Conservation (phyloP, 139 green algal genomes). For the Coccomyxa sp. region DNA sequence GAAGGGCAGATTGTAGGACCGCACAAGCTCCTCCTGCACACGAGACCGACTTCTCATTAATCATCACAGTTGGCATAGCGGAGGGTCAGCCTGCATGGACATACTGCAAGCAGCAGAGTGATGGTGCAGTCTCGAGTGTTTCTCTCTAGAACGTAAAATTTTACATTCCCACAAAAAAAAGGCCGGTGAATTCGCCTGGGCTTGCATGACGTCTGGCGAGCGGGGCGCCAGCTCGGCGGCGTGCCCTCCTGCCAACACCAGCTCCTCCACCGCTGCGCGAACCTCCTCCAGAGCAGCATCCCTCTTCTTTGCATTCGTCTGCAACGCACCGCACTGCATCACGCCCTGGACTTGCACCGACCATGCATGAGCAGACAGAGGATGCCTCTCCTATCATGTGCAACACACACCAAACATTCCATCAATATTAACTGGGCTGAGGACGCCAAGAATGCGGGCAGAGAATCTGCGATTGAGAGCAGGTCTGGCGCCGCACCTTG, state of each 20-base stretch:
- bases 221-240: slow-evolving; percentile 58
- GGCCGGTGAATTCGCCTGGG: slow-evolving; percentile 16
- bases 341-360: neutral
- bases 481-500: neutral
- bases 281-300: slow-evolving; percentile 58
- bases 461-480: neutral
- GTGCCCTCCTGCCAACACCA: slow-evolving; percentile 45
- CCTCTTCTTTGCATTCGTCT: slow-evolving; percentile 1
- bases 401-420: too few species aligned
- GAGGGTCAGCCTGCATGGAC: neutral
- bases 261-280: slow-evolving; percentile 43
- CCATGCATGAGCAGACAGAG: neutral
- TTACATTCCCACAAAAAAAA: neutral
- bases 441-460: neutral
- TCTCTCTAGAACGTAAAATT: too few species aligned
- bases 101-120: neutral
- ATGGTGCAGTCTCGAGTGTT: neutral
- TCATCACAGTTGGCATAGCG: neutral
- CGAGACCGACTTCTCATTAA: too few species aligned
- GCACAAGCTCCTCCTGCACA: slow-evolving; percentile 8
- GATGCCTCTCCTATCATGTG: neutral
- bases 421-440: too few species aligned
- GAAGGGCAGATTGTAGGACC: slow-evolving; percentile 8
- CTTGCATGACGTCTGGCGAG: slow-evolving; percentile 21
- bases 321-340: neutral